These are phyloP conservation scores for Terana coerulea DNA, from an alignment of 768 basidiomycete species.

Conservation along the genomic window DNA sequence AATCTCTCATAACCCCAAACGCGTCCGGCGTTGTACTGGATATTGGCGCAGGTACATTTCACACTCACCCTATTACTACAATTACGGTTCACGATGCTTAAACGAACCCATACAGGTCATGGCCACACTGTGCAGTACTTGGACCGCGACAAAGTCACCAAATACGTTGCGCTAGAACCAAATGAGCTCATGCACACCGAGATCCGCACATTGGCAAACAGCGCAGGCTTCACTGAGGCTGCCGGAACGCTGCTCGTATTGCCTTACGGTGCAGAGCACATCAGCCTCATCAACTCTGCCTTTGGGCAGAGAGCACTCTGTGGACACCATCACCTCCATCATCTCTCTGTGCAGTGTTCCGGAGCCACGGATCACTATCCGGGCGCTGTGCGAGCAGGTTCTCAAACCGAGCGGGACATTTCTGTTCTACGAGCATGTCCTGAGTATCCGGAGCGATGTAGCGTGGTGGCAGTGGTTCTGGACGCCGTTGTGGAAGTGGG, in stretches of 20 bases:
- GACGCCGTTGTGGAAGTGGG: slow-evolving; percentile 62
- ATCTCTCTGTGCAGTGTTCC: slow-evolving; percentile 67
- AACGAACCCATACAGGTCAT: slow-evolving; percentile 48
- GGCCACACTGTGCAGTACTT: slow-evolving; percentile 66
- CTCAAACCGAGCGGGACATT: slow-evolving; percentile 63
- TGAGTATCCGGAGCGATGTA: slow-evolving; percentile 47
- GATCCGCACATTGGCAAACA: slow-evolving; percentile 45
- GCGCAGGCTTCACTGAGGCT: slow-evolving; percentile 49
- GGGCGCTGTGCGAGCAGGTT: slow-evolving; percentile 42
- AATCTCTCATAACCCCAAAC: slow-evolving; percentile 45
- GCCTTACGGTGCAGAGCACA: slow-evolving; percentile 60
- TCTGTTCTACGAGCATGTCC: slow-evolving; percentile 68
- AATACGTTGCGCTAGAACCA: slow-evolving; percentile 73
- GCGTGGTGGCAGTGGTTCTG: slow-evolving; percentile 69
- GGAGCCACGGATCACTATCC: slow-evolving; percentile 45
- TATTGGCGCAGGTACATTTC: slow-evolving; percentile 54
- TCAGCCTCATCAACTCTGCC: slow-evolving; percentile 40
- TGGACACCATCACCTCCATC: slow-evolving; percentile 63
- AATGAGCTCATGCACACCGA: slow-evolving; percentile 59
- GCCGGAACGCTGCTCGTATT: slow-evolving; percentile 55
- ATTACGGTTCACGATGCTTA: neutral
- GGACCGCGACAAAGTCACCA: slow-evolving; percentile 48
- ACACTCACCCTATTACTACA: neutral
- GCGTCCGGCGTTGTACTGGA: slow-evolving; percentile 64
- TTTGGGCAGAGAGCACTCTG: slow-evolving; percentile 32